Percentiles rank a stretch among this genome's conserved stretches.
These are phyloP conservation scores for Verticillium longisporum DNA, from an alignment of 2,329 filamentous ascomycete species.

Conservation along the genomic window DNA sequence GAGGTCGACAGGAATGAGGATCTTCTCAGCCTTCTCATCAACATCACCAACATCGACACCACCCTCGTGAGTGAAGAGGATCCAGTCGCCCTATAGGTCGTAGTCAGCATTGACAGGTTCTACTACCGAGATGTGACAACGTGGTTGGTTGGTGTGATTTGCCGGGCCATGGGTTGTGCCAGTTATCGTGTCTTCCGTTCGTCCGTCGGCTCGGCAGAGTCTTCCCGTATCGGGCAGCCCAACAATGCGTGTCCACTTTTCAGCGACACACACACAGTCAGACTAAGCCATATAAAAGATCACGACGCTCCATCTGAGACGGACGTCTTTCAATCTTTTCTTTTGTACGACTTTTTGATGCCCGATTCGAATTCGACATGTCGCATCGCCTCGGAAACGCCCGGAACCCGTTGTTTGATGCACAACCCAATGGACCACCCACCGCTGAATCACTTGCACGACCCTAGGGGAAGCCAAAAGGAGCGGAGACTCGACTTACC, in stretches of 20 bases:
- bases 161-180: neutral
- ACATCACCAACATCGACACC: constrained; percentile 99
- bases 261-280: neutral
- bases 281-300: constrained; percentile 5
- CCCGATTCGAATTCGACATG: neutral
- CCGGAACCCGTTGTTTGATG: neutral
- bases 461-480: neutral
- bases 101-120: constrained; percentile 5
- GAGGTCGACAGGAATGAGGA: constrained; percentile 93
- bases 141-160: neutral
- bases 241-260: constrained; percentile 2
- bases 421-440: constrained; percentile 1
- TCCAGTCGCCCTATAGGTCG: constrained; percentile 81
- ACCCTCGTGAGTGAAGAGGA: constrained; percentile 99
- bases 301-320: neutral
- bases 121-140: neutral
- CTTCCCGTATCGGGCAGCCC: constrained; percentile 1
- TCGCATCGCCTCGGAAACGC: neutral
- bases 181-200: constrained; percentile 17
- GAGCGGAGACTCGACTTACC: constrained; percentile 55
- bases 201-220: constrained; percentile 22
- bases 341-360: neutral
- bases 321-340: neutral
- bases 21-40: constrained; percentile 97
- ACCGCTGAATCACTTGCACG: neutral